Evolutionary conservation across 2,329 filamentous ascomycete species (phyloP), one percentile per base, ranked within the genome.

Genomic region (Dothistroma septosporum): DNA sequence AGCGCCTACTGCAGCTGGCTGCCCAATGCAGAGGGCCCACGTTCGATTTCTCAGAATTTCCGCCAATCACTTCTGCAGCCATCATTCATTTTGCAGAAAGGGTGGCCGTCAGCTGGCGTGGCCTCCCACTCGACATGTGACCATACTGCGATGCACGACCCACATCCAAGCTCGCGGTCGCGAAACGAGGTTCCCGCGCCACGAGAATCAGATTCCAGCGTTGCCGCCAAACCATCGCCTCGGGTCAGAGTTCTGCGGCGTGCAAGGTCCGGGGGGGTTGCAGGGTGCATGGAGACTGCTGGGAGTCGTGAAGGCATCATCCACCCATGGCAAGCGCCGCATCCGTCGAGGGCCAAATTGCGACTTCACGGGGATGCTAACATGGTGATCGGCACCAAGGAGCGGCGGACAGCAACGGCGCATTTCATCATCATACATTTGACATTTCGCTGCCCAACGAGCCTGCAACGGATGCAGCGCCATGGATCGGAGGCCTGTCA

Each of bases 351-450:
- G 14, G 32, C 52, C 16, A 37, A 37, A 54, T 54, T 21, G 52
- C 52, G 52, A 28, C 32, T 19, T 33, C 24, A 54, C 52, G 52
- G 52, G 52, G 32, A 41, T 35, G 44, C 24, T 24, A 48, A 48
- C 37, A 31, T 56, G 22, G 54, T 35, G 55, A 57, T 57, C 55
- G 49, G 44, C 55, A 33, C 55, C 31, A 35, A 47, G 55, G 22
- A 32, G 53, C 37, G 35, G 21, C 53, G 53, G 53, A 55, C 19
- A 31, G 53, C 21, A 55, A 47, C 53, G 53, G 53, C 44, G 55
- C 32, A 50, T 49, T 24, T 57, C 41, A n/a, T n/a, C n/a, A n/a
- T n/a, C n/a, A 48, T 54, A 35, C 52, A 32, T 37, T 57, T 57
- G 55, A 48, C 3, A 28, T 28, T 28, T 28, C 6, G 24, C 24